Conservation (phyloP, 208 protist species). For the Wallacemonas rigidus region DNA sequence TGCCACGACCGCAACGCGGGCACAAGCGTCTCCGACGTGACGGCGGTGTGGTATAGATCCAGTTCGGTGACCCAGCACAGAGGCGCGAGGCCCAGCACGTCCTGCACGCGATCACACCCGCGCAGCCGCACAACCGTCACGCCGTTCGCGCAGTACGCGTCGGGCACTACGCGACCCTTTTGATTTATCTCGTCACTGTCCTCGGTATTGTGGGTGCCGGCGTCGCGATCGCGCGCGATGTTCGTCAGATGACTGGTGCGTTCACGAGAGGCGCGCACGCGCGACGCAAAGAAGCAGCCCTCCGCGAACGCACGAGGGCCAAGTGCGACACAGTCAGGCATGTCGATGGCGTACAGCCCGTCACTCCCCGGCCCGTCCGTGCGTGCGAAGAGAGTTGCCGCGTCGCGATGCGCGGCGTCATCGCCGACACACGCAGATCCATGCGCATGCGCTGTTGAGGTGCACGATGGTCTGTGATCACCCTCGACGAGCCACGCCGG, state of each 20-base stretch:
- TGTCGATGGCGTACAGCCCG: slow-evolving; percentile 20
- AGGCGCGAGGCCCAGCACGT: slow-evolving; percentile 29
- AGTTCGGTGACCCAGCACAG: slow-evolving; percentile 42
- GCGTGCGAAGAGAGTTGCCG: neutral
- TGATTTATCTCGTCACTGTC: neutral
- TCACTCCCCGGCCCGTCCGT: neutral
- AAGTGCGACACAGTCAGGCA: slow-evolving; percentile 22
- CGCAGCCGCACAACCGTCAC: slow-evolving; percentile 38
- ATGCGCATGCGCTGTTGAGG: no score
- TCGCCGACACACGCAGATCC: no score
- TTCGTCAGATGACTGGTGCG: no score
- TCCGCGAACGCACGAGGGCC: neutral
- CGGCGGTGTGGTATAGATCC: slow-evolving; percentile 63
- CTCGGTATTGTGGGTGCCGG: neutral
- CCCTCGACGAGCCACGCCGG: slow-evolving; percentile 17
- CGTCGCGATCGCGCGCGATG: no score
- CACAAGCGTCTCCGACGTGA: slow-evolving; percentile 31
- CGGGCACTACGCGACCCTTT: neutral
- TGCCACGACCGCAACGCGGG: slow-evolving; percentile 32
- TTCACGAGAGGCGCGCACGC: neutral
- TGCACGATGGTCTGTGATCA: no score
- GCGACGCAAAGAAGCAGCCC: neutral
- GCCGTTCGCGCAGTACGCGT: slow-evolving; percentile 15
- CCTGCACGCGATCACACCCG: slow-evolving; percentile 40
- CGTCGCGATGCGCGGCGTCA: neutral